These are phyloP conservation scores for Closterium sp. DNA, from an alignment of 139 green algal genomes.

Conservation along the genomic window DNA sequence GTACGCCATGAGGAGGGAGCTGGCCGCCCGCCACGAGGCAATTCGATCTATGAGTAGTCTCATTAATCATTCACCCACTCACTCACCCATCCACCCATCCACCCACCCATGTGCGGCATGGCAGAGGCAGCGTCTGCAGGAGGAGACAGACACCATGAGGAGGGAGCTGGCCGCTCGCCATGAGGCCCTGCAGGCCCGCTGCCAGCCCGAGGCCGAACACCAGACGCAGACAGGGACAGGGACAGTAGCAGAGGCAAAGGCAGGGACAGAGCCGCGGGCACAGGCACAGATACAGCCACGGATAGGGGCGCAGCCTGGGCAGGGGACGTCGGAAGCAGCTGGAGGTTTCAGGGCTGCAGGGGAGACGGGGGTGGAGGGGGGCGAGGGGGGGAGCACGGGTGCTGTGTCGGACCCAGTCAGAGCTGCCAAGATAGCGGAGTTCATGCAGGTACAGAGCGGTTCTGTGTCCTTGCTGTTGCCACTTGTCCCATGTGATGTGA, in stretches of 20 bases:
- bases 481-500: no score
- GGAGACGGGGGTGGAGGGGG: no score
- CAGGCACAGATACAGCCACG: not conserved
- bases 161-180: not conserved
- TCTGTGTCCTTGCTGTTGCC: not conserved
- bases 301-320: not conserved
- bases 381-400: no score
- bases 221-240: not conserved
- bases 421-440: not conserved
- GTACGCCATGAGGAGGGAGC: no score
- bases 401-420: not conserved
- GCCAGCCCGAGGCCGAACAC: not conserved
- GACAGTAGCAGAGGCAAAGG: no score
- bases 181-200: not conserved
- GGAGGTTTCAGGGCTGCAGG: not conserved
- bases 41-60: no score
- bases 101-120: not conserved
- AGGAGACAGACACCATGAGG: not conserved
- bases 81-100: no score
- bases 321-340: not conserved
- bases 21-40: no score
- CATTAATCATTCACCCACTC: no score
- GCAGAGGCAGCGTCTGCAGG: not conserved
- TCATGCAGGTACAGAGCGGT: not conserved
- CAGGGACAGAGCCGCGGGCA: not conserved